Evolutionary conservation across 345 rosid species (phyloP), one percentile per base, ranked within the genome.

Genomic region (Syzygium aromaticum): DNA sequence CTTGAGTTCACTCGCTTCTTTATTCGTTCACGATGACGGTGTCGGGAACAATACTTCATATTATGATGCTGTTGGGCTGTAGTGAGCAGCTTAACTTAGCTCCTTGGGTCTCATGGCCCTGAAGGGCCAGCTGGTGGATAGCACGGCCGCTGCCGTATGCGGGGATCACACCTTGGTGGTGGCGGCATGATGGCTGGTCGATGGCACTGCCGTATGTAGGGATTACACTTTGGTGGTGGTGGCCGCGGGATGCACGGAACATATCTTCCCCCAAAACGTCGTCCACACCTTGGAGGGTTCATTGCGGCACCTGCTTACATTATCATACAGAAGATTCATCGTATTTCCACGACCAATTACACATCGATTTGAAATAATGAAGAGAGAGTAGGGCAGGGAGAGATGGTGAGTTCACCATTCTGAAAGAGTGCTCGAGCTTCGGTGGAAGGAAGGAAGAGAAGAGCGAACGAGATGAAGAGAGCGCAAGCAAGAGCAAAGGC

Each of bases 121-220:
- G 1, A n/a, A 6, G 33, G 25, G 38, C 2, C 14, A 11, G 14
- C 30, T 59, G 15, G 14, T 3, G 7, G 27, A 8, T 0, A 1
- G 27, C 59, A 54, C 22, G 38, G 38, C 38, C 10, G 3, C 1
- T 23, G 10, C 43, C 43, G 4, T 54, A 1, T 3, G 5, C 1
- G 5, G 43, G 43, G 43, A 40, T 40, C 6, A 40, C 43, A 40
- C 43, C 43, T 3, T 40, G 43, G 43, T 40, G 43, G 43, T 40
- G 43, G 43, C 43, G 3, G 43, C 43, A 6, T 1, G 43, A 40
- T 40, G 43, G 38, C 38, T 33, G 38, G 38, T 33, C 2, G 38
- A 33, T 33, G 38, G 38, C 10, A 3, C 1, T 23, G 10, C 43
- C 43, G 4, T 54, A 1, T 1, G 43, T 40, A 40, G 43, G 6